Evolutionary conservation across 208 protist species (phyloP).

Genomic region (Trichomonas vaginalis): DNA sequence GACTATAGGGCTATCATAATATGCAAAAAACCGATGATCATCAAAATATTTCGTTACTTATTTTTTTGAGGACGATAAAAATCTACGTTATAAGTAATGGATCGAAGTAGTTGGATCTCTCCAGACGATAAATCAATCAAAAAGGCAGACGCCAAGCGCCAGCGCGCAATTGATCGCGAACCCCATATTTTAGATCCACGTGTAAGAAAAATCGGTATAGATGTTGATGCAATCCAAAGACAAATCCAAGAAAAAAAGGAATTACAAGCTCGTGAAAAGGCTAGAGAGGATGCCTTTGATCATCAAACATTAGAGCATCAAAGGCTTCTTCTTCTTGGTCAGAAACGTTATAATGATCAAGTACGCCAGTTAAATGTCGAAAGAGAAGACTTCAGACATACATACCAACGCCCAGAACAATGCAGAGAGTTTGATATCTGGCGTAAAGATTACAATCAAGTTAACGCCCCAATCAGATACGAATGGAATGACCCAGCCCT

Average conservation of each 20-base stretch:
- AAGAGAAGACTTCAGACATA: neutral
- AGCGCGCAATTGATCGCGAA: neutral
- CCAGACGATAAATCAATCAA: neutral
- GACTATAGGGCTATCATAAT: too few relatives aligned
- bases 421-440: neutral
- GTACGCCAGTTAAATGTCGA: neutral
- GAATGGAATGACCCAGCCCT: neutral
- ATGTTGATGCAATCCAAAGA: neutral
- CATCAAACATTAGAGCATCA: neutral
- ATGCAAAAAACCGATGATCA: too few relatives aligned
- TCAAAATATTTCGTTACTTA: too few relatives aligned
- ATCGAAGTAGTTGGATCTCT: neutral
- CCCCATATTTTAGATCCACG: neutral
- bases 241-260: conserved; percentile 10
- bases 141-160: neutral
- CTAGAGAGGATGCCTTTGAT: neutral
- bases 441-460: neutral
- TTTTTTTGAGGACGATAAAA: neutral
- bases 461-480: neutral
- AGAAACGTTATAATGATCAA: neutral
- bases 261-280: neutral
- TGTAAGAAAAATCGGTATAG: neutral
- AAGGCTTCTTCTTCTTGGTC: neutral
- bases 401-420: neutral
- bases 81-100: neutral